Conservation (phyloP, 2,329 filamentous ascomycete genomes). For the Drechslerella dactyloides region DNA sequence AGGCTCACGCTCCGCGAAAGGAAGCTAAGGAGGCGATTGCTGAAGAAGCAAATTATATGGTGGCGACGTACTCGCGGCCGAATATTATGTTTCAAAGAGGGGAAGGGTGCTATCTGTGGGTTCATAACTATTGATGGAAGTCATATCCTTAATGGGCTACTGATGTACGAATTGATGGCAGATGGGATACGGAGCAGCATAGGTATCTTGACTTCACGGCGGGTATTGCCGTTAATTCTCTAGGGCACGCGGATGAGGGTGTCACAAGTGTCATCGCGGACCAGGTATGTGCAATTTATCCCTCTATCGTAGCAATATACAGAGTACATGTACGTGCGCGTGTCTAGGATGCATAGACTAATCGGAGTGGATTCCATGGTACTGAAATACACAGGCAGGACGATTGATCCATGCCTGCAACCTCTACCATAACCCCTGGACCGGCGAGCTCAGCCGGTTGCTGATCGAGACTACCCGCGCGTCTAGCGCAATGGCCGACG, state of each 20-base stretch:
- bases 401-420: conserved; percentile 92
- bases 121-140: no score
- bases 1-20: conserved; percentile 2
- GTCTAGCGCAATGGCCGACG: conserved; percentile 81
- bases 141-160: no score
- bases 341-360: not conserved
- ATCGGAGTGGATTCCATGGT: conserved; percentile 42
- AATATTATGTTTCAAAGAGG: conserved; percentile 88
- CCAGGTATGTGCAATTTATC: conserved; percentile 62
- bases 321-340: conserved; percentile 1
- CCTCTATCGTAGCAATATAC: conserved; percentile 56
- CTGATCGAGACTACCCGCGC: conserved; percentile 80
- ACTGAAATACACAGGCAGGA: conserved; percentile 61
- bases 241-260: conserved; percentile 87
- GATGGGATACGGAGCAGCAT: conserved; percentile 84
- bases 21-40: conserved; percentile 42
- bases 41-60: conserved; percentile 79
- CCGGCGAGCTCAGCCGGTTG: conserved; percentile 82
- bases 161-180: not conserved
- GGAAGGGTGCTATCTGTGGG: conserved; percentile 75
- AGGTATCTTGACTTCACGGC: conserved; percentile 94
- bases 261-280: conserved; percentile 76
- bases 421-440: conserved; percentile 97
- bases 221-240: conserved; percentile 90
- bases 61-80: conserved; percentile 90